These are phyloP conservation scores for Pholiota adiposa DNA, from an alignment of 1,284 basidiomycete genomes.

Conservation along the genomic window DNA sequence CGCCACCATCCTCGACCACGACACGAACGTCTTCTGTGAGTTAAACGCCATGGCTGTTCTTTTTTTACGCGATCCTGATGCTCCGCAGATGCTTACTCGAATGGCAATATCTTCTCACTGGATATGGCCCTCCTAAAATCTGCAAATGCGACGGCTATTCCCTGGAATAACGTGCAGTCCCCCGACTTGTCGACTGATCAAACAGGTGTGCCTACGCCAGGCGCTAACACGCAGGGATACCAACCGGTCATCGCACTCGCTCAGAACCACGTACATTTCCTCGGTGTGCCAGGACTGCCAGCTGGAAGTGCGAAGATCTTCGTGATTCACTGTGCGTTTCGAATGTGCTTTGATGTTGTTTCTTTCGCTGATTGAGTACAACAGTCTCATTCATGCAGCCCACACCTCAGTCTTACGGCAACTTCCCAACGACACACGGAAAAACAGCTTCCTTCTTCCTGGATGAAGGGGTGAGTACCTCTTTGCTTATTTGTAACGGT, in stretches of 20 bases:
- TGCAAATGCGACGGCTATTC: conserved; percentile 57
- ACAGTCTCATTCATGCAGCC: conserved; percentile 84
- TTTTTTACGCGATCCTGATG: background rate
- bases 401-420: conserved; percentile 68
- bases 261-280: conserved; percentile 81
- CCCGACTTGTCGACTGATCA: conserved; percentile 32
- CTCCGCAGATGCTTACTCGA: conserved; percentile 61
- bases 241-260: conserved; percentile 78
- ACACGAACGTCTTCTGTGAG: conserved; percentile 83
- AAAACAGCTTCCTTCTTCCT: conserved; percentile 78
- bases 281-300: conserved; percentile 68
- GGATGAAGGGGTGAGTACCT: conserved; percentile 39
- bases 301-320: conserved; percentile 80
- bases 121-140: conserved; percentile 66
- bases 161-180: conserved; percentile 65
- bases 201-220: background rate
- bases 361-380: background rate
- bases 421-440: conserved; percentile 79
- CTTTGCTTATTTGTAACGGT: background rate
- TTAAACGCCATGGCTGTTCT: conserved; percentile 5
- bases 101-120: conserved; percentile 64
- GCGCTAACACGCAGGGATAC: conserved; percentile 49
- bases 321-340: conserved; percentile 82
- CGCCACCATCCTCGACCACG: conserved; percentile 81
- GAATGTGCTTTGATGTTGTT: background rate